phyloP scores from a whole-genome alignment of 345 rosid species.

The Sisymbrium altissimum region DNA sequence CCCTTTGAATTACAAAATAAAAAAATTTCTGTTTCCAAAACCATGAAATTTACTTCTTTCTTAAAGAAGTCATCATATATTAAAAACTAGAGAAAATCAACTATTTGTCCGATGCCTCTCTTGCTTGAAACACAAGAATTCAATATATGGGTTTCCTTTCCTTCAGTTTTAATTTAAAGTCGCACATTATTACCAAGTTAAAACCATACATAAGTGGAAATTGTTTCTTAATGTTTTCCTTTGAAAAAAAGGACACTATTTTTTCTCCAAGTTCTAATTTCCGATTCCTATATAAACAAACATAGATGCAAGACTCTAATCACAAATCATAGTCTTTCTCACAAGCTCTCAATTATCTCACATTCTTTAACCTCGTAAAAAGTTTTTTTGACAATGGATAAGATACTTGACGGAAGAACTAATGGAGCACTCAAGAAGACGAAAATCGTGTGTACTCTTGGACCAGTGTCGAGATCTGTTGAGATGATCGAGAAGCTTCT shows the following conservation, averaged over 20 bases:
- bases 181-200: not conserved
- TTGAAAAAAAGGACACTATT: conserved; percentile 1
- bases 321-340: conserved; percentile 1
- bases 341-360: not conserved
- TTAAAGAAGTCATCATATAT: not conserved
- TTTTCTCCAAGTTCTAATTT: conserved; percentile 1
- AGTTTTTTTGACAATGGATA: conserved; percentile 23
- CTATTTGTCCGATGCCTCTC: not conserved
- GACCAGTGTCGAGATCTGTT: conserved; percentile 80
- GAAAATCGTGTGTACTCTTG: conserved; percentile 95
- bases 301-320: not conserved
- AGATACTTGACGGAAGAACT: conserved; percentile 19
- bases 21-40: not conserved
- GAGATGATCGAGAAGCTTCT: conserved; percentile 69
- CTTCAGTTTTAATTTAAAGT: not conserved
- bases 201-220: not conserved
- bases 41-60: not conserved
- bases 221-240: not conserved
- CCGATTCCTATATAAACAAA: conserved; percentile 13
- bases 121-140: conserved; percentile 11
- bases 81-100: not conserved
- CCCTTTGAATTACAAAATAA: not conserved
- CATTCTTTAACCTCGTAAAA: not conserved
- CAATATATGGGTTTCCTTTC: not conserved
- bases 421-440: conserved; percentile 50